phyloP scores from a whole-genome alignment of 805 yeast species.

The Myxozyma neglecta region DNA sequence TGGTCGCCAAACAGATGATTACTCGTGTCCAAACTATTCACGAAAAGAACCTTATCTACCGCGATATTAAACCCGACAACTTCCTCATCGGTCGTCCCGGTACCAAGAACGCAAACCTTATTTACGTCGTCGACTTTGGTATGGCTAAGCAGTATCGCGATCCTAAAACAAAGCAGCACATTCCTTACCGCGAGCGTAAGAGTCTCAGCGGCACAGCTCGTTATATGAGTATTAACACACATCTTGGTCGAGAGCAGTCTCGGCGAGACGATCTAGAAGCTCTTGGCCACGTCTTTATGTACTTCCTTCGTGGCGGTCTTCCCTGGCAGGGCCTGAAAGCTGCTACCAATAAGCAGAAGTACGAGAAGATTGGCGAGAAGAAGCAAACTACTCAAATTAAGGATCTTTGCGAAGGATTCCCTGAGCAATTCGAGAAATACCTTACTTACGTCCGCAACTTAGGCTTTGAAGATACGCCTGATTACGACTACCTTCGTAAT shows the following conservation, averaged over 20 bases:
- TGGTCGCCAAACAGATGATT: conserved; percentile 91
- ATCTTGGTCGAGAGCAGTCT: conserved; percentile 93
- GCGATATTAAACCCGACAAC: conserved; percentile 98
- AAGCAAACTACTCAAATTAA: conserved; percentile 84
- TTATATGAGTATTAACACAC: conserved; percentile 97
- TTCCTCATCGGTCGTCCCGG: conserved; percentile 90
- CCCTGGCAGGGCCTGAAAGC: conserved; percentile 99
- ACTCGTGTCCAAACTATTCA: conserved; percentile 82
- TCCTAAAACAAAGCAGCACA: conserved; percentile 92
- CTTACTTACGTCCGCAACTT: conserved; percentile 83
- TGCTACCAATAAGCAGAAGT: conserved; percentile 95
- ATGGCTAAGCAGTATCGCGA: conserved; percentile 98
- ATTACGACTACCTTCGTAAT: conserved; percentile 80
- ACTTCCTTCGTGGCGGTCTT: conserved; percentile 86
- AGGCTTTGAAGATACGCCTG: conserved; percentile 91
- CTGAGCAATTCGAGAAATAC: conserved; percentile 90
- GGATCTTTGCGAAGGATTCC: conserved; percentile 85
- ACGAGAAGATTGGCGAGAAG: conserved; percentile 95
- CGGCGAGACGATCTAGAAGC: conserved; percentile 96
- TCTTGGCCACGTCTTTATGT: conserved; percentile 93
- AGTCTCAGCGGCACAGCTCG: conserved; percentile 97
- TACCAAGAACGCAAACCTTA: conserved; percentile 76
- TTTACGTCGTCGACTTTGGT: conserved; percentile 93
- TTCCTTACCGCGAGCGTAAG: conserved; percentile 94
- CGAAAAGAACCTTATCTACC: conserved; percentile 83